A percentile compares a stretch with the other conserved stretches of the same genome.
Evolutionary conservation across 2,329 filamentous ascomycete species (phyloP).

Genomic region (Cladosporium phlei): DNA sequence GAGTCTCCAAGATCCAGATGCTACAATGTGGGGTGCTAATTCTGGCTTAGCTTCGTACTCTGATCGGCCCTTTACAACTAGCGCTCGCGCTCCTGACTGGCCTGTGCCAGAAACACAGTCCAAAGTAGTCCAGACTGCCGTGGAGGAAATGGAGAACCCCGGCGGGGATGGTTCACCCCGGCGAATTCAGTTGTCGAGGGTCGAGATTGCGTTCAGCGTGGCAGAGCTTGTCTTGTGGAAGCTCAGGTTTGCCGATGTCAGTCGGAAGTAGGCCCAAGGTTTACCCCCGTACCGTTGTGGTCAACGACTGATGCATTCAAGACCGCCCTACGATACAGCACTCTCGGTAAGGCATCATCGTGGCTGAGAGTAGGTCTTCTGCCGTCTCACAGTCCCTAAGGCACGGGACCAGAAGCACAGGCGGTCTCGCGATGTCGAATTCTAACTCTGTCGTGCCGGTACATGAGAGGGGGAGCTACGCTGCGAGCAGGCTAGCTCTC

Average conservation of each 20-base stretch:
- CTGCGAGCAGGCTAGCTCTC: slow-evolving; percentile 3
- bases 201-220: slow-evolving; percentile 5
- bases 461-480: slow-evolving; percentile 2
- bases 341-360: background rate
- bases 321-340: too few relatives aligned
- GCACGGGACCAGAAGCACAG: background rate
- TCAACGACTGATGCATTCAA: too few relatives aligned
- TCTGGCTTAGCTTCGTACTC: slow-evolving; percentile 8
- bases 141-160: slow-evolving; percentile 1
- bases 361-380: background rate
- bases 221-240: background rate
- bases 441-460: background rate
- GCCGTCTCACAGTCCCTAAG: background rate
- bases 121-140: slow-evolving; percentile 2
- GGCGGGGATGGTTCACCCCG: background rate
- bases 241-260: slow-evolving; percentile 4
- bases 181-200: background rate
- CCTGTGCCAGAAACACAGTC: background rate
- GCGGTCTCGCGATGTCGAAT: background rate
- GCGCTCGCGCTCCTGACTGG: slow-evolving; percentile 10
- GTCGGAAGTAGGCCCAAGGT: too few relatives aligned
- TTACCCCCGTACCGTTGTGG: too few relatives aligned
- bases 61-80: slow-evolving; percentile 12
- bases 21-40: slow-evolving; percentile 6
- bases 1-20: slow-evolving; percentile 10